phyloP scores from a whole-genome alignment of 2,329 filamentous ascomycete genomes.

The Ophiostoma novo-ulmi region DNA sequence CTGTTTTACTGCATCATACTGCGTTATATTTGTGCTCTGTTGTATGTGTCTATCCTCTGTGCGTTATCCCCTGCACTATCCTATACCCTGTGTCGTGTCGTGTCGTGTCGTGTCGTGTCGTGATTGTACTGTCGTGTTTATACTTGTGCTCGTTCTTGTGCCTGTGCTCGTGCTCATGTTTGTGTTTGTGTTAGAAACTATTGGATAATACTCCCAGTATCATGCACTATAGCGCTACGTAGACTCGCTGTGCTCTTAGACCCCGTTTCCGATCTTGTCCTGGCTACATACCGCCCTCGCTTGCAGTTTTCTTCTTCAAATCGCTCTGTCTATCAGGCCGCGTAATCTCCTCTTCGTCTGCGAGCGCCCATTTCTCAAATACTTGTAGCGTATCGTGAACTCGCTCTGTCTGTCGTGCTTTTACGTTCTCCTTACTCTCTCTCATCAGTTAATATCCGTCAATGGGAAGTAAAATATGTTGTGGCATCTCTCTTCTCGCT shows the following conservation, averaged over 20 bases:
- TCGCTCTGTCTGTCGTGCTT: background rate
- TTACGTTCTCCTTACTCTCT: background rate
- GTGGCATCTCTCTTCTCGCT: background rate
- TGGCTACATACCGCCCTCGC: background rate
- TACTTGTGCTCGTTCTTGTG: background rate
- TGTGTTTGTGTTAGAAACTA: background rate
- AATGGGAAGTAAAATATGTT: background rate
- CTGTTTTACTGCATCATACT: background rate
- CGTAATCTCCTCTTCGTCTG: background rate
- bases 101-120: background rate
- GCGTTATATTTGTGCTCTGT: conserved; percentile 3
- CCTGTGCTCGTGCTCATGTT: background rate
- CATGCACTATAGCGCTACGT: background rate
- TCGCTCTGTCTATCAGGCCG: background rate
- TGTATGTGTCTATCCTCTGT: background rate
- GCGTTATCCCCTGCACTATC: background rate
- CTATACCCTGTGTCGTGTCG: background rate
- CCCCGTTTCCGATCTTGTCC: background rate
- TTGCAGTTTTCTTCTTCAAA: background rate
- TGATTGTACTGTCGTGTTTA: background rate
- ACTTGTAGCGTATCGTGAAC: background rate
- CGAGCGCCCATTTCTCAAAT: background rate
- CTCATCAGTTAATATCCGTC: background rate
- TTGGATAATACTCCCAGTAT: background rate
- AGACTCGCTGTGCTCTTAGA: background rate